Evolutionary conservation across 192 early-diverging fungal species (phyloP), one percentile per base, ranked within the genome.

Genomic region (Coemansia sp.): DNA sequence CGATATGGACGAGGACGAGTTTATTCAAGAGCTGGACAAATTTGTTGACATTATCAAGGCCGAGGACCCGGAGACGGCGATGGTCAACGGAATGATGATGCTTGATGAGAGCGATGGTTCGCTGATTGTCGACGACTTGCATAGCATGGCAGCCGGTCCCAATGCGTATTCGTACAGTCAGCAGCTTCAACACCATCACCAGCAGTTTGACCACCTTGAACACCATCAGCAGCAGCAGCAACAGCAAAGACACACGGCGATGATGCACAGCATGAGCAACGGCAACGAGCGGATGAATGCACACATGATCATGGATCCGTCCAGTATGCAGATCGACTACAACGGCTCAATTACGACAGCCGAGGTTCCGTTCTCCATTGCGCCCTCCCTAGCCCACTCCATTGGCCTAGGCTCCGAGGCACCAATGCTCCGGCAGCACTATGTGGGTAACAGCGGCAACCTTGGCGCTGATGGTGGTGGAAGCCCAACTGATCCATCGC

Each of bases 1-100:
- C 51, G 76, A 84, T 46, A 84, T 84, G 82, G 74, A 79, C 63
- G 77, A 84, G 48, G 74, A 76, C 36, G 77, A 84, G 66, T 79
- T 84, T 65, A 84, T 76, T 42, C 70, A 68, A 68, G 82, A 84
- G 82, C 77, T 84, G 46, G 82, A 84, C 74, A 84, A 79, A 68
- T 76, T 84, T 66, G 77, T 84, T 4, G 82, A 84, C 45, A 76
- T 73, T 9, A 84, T 84, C 64, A 72, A 70, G 67, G 69, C 73
- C 14, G 82, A 79, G 45, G 77, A 84, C 2, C 77, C 82, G 1
- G 82, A 79, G 50, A 65, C 73, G 12, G 73, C 73, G 15, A 67
- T 75, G 63, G 70, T 63, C 7, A 74, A 74, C 48, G 80, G 80
- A 12, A 70, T 74, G 75, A 74, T 83, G 73, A 59, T 77, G n/a